Evolutionary conservation across 306 rosid species (phyloP).

Genomic region (Cotoneaster glaucophyllus): DNA sequence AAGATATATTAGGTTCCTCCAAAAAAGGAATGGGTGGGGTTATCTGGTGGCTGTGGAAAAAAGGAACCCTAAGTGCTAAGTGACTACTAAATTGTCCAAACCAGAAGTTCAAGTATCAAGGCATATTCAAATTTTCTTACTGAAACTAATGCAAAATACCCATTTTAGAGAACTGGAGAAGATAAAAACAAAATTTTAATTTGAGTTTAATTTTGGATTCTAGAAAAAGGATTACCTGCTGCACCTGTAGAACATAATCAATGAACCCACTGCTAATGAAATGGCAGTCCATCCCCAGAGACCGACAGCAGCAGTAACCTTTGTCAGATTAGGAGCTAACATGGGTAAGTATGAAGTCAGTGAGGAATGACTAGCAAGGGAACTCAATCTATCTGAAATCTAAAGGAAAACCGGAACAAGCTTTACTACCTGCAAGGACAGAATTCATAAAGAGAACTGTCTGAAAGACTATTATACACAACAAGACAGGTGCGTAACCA

Average conservation of each 20-base stretch:
- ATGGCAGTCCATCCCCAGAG: constrained; percentile 83
- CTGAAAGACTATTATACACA: constrained; percentile 42
- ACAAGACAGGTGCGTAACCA: constrained; percentile 80
- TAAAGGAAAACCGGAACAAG: constrained; percentile 16
- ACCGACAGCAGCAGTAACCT: constrained; percentile 81
- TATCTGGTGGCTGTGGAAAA: neutral
- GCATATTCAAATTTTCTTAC: neutral
- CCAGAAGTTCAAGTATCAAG: neutral
- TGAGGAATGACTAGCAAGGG: constrained; percentile 3
- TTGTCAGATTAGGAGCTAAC: constrained; percentile 68
- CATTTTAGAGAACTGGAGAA: neutral
- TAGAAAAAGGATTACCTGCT: constrained; percentile 49
- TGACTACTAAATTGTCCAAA: neutral
- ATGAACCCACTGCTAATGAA: constrained; percentile 45
- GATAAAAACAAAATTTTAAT: neutral
- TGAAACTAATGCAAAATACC: neutral
- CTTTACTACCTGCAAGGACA: constrained; percentile 58
- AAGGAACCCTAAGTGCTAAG: neutral
- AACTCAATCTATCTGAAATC: constrained; percentile 7
- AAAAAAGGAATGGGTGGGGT: neutral
- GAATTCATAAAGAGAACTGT: constrained; percentile 69
- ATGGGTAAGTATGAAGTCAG: constrained; percentile 28
- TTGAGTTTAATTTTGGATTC: neutral
- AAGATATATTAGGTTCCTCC: neutral
- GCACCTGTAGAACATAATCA: constrained; percentile 79